Evolutionary conservation across 208 protist species (phyloP).

Genomic region (Trypanosoma mega): DNA sequence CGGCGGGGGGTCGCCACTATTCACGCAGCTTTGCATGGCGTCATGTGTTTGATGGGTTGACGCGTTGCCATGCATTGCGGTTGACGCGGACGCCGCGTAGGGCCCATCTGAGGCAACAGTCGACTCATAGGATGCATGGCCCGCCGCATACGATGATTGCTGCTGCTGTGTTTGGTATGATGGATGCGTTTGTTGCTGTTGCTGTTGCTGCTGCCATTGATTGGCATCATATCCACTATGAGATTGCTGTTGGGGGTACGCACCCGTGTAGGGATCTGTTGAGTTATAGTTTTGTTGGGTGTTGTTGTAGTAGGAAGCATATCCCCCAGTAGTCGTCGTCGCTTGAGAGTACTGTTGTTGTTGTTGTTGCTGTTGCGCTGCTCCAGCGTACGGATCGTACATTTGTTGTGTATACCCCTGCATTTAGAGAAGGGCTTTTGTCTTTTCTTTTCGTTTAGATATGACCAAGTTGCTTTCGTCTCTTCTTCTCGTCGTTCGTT

Average conservation of each 20-base stretch:
- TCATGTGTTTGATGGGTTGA: conserved; percentile 1
- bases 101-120: too few species aligned
- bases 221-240: conserved; percentile 8
- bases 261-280: background rate
- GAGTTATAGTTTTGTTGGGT: background rate
- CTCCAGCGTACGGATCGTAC: conserved; percentile 6
- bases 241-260: conserved; percentile 3
- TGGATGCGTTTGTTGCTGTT: conserved; percentile 18
- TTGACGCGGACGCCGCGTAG: background rate
- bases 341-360: background rate
- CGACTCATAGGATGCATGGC: too few species aligned
- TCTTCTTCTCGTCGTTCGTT: background rate
- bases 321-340: conserved; percentile 10
- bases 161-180: conserved; percentile 3
- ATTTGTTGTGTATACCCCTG: conserved; percentile 1
- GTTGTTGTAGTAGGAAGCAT: conserved; percentile 11
- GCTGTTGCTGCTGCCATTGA: conserved; percentile 18
- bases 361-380: conserved; percentile 26
- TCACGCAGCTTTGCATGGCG: background rate
- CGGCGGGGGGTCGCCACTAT: conserved; percentile 11
- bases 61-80: background rate
- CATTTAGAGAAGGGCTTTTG: background rate
- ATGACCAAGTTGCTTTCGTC: too few species aligned
- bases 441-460: conserved; percentile 2
- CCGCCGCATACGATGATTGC: too few species aligned